A percentile compares a stretch with the other conserved stretches of the same genome.
Conservation (phyloP, 257 asterid species). For the Nicotiana knightiana region DNA sequence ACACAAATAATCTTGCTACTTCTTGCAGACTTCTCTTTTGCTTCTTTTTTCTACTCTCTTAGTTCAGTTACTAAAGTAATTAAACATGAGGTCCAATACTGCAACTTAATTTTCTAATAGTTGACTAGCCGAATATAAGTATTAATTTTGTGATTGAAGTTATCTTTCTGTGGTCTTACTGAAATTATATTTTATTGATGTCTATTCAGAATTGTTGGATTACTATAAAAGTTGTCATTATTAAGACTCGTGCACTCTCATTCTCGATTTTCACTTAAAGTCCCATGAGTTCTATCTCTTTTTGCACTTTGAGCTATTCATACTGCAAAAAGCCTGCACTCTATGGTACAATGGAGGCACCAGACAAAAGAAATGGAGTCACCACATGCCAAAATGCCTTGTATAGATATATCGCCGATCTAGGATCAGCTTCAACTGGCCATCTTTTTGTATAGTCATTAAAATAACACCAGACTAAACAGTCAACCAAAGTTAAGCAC, state of each 20-base stretch:
- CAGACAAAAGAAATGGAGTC: not conserved
- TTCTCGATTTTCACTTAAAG: not conserved
- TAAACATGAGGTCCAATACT: not conserved
- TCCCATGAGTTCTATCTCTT: not conserved
- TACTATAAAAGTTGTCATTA: not conserved
- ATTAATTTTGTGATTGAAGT: not conserved
- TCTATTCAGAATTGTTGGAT: not conserved
- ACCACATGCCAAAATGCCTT: not conserved
- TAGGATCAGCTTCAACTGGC: not conserved
- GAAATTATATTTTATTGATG: not conserved
- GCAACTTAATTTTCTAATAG: not conserved
- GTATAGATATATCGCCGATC: not conserved
- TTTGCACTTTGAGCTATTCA: not conserved
- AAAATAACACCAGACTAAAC: not conserved
- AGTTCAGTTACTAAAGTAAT: not conserved
- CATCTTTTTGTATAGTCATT: not conserved
- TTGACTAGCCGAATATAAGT: not conserved
- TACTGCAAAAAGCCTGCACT: not conserved
- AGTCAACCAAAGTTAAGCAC: not conserved
- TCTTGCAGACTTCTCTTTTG: not conserved
- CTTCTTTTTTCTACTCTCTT: slow-evolving; percentile 3
- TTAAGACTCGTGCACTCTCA: not conserved
- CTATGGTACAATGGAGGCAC: not conserved
- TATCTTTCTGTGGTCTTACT: not conserved
- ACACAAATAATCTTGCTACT: not conserved